Conservation (phyloP, 805 yeast species). For the Zygosaccharomyces siamensis region DNA sequence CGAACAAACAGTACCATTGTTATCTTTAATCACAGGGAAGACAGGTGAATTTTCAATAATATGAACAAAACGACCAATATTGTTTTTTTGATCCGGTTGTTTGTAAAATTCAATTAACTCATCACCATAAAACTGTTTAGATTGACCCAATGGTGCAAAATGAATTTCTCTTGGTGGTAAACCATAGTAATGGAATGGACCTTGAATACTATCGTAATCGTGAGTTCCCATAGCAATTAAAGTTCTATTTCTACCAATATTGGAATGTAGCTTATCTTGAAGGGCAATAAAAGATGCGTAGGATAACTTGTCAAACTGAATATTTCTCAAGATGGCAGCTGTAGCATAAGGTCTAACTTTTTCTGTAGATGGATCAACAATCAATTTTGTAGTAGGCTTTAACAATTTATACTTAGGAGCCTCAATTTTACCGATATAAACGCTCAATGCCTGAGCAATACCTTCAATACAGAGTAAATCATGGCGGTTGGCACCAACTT, state of each 20-base stretch:
- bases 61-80: conserved; percentile 81
- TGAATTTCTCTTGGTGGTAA: conserved; percentile 70
- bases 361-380: conserved; percentile 69
- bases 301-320: conserved; percentile 73
- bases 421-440: conserved; percentile 65
- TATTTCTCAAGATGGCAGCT: conserved; percentile 84
- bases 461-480: conserved; percentile 98
- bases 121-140: conserved; percentile 63
- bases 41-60: conserved; percentile 85
- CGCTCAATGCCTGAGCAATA: conserved; percentile 89
- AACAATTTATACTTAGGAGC: conserved; percentile 65
- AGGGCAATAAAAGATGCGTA: conserved; percentile 93
- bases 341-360: conserved; percentile 88
- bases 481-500: conserved; percentile 96
- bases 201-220: conserved; percentile 73
- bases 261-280: conserved; percentile 93
- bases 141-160: conserved; percentile 72
- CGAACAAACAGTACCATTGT: conserved; percentile 72
- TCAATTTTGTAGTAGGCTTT: conserved; percentile 60
- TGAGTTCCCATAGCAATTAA: conserved; percentile 98
- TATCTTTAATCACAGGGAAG: conserved; percentile 84
- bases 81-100: conserved; percentile 68
- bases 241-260: conserved; percentile 94
- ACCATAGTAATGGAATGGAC: conserved; percentile 87
- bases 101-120: conserved; percentile 80